phyloP scores from a whole-genome alignment of 257 asterid genomes.

The Solanum virginianum region DNA sequence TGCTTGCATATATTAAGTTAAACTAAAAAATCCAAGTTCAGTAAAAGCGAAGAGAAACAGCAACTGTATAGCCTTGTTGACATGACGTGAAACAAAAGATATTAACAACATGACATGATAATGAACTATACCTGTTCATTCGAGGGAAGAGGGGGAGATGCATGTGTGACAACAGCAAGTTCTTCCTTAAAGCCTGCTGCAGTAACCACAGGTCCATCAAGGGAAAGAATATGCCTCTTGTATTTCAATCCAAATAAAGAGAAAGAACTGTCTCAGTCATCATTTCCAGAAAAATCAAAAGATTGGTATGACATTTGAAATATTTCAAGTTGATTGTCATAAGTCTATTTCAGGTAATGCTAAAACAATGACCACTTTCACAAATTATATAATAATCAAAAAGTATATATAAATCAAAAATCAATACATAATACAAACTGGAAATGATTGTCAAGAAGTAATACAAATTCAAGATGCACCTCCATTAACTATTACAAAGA shows the following conservation, averaged over 20 bases:
- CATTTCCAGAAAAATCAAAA: neutral
- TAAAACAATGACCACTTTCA: neutral
- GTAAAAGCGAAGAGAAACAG: neutral
- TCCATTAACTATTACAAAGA: neutral
- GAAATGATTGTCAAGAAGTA: neutral
- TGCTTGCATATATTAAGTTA: neutral
- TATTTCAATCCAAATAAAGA: slow-evolving; percentile 6
- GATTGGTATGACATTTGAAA: neutral
- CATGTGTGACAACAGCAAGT: slow-evolving; percentile 78
- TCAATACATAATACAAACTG: neutral
- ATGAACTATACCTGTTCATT: slow-evolving; percentile 62
- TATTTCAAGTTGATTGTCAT: neutral
- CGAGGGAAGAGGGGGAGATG: slow-evolving; percentile 73
- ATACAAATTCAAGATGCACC: neutral
- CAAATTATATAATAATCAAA: neutral
- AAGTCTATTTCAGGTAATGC: neutral
- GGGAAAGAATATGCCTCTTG: slow-evolving; percentile 62
- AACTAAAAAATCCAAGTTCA: neutral
- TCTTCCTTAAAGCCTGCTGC: slow-evolving; percentile 81
- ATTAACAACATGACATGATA: neutral
- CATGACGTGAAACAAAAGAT: neutral
- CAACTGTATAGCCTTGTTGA: neutral
- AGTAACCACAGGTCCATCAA: slow-evolving; percentile 92
- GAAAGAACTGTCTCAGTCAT: slow-evolving; percentile 1
- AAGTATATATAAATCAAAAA: neutral